Evolutionary conservation across 1,284 basidiomycete genomes (phyloP), one percentile per base, ranked within the genome.

Genomic region (Leccinum pachyderme): DNA sequence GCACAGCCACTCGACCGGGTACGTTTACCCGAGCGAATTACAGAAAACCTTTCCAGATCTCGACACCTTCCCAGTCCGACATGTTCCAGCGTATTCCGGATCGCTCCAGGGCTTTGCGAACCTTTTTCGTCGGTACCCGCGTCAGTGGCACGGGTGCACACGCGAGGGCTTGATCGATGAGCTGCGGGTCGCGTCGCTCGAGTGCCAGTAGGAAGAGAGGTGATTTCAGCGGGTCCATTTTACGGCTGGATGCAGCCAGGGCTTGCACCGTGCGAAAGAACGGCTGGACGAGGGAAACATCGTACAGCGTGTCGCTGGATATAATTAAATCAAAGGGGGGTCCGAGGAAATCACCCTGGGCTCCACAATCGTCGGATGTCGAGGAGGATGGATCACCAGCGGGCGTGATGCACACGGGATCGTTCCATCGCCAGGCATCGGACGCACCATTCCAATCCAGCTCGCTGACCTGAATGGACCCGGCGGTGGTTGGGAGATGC

Each of bases 241-340:
- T 24, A 43, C 25, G 52, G 11, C 76, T 77, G 52, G 72, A 58
- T 31, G 68, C 66, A 65, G 79, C 78, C 37, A 90, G 74, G 32
- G 75, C 71, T 44, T 78, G 77, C 6, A 93, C 70, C n/a, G 89
- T 83, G 44, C 81, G 79, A 45, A 94, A 79, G 47, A 96, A 82
- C 0, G 90, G 90, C 15, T 78, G 67, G 29, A 88, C 72, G 49
- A 95, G 84, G 7, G 79, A 73, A 1, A 79, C 68, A 29, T 78
- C 72, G 70, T 95, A 96, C 52, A 95, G 75, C 0, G 94, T 95
- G 72, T 97, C 94, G 54, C 93, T 86, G 15, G 91, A 87, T 54
- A 92, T 70, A 59, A 96, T 86, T 57, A 94, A 77, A 72, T 95
- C 89, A 73, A 89, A 89, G 0, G 84, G 84, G 22, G 82, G 81